Evolutionary conservation across 306 rosid species (phyloP), one percentile per base, ranked within the genome.

Genomic region (Mucuna pruriens): DNA sequence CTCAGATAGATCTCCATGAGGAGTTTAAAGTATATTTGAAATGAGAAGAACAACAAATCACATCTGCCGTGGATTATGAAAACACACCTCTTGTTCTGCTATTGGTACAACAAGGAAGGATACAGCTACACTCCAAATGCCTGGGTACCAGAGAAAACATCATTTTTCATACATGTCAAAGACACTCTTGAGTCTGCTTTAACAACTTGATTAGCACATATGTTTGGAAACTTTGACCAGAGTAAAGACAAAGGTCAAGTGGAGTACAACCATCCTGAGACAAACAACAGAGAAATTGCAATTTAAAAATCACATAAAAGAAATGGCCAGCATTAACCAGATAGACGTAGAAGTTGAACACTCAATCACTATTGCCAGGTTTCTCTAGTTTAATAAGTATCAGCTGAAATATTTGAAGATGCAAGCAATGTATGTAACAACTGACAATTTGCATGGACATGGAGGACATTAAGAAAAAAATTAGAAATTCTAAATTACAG

Each of bases 231-330:
- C 88, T 88, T 71, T 44, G 93, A 38, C 97, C 99, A 49, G 88
- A 87, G 87, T 83, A 82, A 33, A 95, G 98, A 85, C 99, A 95
- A 61, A 95, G 87, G 19, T 89, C 97, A 23, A 95, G 89, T 6
- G 99, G 94, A 70, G 96, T 87, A 55, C 90, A 89, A 52, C 96
- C 96, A 82, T 88, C 97, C 98, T 95, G 94, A 66, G 63, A 77
- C 71, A 82, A 70, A 75, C 23, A 82, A 64, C 15, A 78, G 11
- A 9, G 25, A 72, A 25, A 54, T 57, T 60, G 20, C 33, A 48
- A 54, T 58, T 40, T 29, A 23, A 51, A 33, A 13, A 19, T 75
- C 60, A 74, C 12, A 36, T 16, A 10, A 71, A 13, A 25, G 22
- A 51, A 67, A 72, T 15, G n/a, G 69, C 34, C 3, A 66, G 52